Conservation (phyloP, 108 stramenopile species). For the Pseudonitzschia pungens region DNA sequence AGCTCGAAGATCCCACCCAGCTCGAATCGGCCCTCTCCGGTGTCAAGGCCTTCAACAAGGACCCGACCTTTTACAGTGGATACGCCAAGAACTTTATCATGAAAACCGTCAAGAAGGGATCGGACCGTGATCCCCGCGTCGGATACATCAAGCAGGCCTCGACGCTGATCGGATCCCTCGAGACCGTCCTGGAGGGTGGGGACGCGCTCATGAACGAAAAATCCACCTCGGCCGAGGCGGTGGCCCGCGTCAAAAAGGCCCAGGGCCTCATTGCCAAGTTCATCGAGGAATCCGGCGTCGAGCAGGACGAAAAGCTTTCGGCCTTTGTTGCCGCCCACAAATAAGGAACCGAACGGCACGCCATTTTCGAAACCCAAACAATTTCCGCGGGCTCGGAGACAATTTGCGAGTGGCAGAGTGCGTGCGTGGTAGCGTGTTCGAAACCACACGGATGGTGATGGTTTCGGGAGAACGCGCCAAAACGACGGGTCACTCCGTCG, state of each 20-base stretch:
- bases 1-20: constrained; percentile 24
- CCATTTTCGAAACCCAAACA: too few species aligned
- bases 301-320: constrained; percentile 30
- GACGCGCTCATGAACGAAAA: constrained; percentile 22
- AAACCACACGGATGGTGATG: too few species aligned
- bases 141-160: constrained; percentile 45
- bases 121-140: constrained; percentile 34
- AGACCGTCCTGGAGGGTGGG: constrained; percentile 27
- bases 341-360: too few species aligned
- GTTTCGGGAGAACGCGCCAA: too few species aligned
- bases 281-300: constrained; percentile 37
- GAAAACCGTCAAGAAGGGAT: constrained; percentile 38
- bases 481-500: too few species aligned
- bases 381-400: too few species aligned
- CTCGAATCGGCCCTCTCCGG: constrained; percentile 27
- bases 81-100: constrained; percentile 40
- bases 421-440: too few species aligned
- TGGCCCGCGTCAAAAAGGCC: constrained; percentile 36
- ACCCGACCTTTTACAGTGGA: constrained; percentile 40
- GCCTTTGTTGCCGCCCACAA: constrained; percentile 31
- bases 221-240: constrained; percentile 29
- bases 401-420: too few species aligned
- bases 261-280: constrained; percentile 44
- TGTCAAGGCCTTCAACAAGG: constrained; percentile 34
- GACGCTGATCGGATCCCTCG: constrained; percentile 32